Evolutionary conservation across 2,329 filamentous ascomycete species (phyloP), one percentile per base, ranked within the genome.

Genomic region (Ophiostoma australiae): DNA sequence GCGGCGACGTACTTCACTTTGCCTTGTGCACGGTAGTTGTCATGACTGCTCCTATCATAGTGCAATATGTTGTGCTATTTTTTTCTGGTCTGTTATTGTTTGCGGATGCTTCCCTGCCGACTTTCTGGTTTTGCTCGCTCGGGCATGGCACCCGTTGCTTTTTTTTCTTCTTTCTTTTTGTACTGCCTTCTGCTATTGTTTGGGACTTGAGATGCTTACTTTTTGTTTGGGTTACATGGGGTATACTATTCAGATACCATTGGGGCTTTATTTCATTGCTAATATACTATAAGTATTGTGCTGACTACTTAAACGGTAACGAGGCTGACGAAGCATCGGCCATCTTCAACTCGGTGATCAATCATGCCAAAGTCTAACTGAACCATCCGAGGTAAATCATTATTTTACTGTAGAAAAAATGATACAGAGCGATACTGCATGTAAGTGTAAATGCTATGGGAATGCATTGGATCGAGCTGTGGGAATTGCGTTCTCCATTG

Each of bases 171-270:
- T 31, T 63, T 63, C 1, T 11, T 63, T 41, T 20, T 39, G 41
- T 13, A 39, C 35, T 66, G 10, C 58, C 15, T 66, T 39, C n/a
- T 13, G 20, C n/a, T 39, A 39, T 27, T 23, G 10, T 66, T 23
- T 66, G 63, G 63, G 63, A 66, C 41, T 35, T 55, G 8, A 37
- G 35, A 7, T n/a, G n/a, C n/a, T 23, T 68, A 35, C 33, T 55
- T 35, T 41, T 48, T 35, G n/a, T 48, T 65, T 69, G 37, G 39
- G 39, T n/a, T 52, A 27, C 23, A 66, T 39, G 35, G 35, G 63
- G 63, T 66, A 66, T 66, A 11, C 33, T 66, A 31, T 35, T 39
- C n/a, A 31, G 63, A 66, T 66, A 66, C 63, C 63, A 39, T 23
- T 23, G n/a, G 35, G 63, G 35, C 5, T 66, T 41, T 66, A 6